Conservation (phyloP, 306 rosid species). For the Cucurbita moschata region DNA sequence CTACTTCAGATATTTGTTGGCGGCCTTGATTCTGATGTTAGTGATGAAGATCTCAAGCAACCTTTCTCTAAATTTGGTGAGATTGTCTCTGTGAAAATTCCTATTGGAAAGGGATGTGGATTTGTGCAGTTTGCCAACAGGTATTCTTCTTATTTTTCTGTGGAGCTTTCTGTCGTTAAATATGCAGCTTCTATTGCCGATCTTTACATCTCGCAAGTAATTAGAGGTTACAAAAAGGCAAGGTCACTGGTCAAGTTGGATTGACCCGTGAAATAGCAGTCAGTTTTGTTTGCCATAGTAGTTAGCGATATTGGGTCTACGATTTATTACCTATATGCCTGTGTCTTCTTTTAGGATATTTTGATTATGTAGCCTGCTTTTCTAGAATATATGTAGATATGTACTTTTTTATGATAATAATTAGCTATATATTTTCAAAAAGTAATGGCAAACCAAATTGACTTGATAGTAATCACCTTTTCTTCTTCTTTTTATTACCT, state of each 20-base stretch:
- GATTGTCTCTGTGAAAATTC: slow-evolving; percentile 85
- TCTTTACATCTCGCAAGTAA: background rate
- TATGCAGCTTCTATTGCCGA: background rate
- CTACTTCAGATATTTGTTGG: slow-evolving; percentile 82
- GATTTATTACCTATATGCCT: background rate
- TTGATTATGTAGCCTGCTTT: background rate
- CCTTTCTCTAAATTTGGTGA: slow-evolving; percentile 83
- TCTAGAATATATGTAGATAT: background rate
- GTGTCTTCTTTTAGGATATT: background rate
- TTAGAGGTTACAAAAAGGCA: background rate
- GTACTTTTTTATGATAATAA: background rate
- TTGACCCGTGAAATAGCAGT: background rate
- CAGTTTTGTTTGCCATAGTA: background rate
- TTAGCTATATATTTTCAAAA: background rate
- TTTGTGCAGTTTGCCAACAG: slow-evolving; percentile 95
- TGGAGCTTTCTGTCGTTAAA: background rate
- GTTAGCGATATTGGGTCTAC: background rate
- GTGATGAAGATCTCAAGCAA: slow-evolving; percentile 84
- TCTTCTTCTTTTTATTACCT: background rate
- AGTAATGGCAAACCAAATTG: background rate
- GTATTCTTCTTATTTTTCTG: slow-evolving; percentile 21
- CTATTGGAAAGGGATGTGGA: slow-evolving; percentile 92
- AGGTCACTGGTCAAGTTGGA: background rate
- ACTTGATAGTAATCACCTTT: background rate
- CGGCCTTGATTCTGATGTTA: slow-evolving; percentile 88